These are phyloP conservation scores for Tetrapisispora fleetii DNA, from an alignment of 805 yeast species.

Conservation along the genomic window DNA sequence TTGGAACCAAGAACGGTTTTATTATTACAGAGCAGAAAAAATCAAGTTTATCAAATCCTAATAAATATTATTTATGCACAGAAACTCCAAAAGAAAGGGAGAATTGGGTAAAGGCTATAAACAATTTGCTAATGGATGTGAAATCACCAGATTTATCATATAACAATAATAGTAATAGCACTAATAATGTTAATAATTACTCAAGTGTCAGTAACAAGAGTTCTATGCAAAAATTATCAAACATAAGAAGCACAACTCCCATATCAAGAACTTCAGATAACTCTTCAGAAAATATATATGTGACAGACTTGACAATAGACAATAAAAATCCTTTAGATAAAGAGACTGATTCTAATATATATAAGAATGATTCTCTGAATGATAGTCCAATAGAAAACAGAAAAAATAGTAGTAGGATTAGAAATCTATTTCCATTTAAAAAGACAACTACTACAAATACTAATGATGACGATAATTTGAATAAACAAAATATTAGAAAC, in stretches of 20 bases:
- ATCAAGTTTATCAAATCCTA: slow-evolving; percentile 29
- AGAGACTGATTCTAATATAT: neutral
- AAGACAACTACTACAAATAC: slow-evolving; percentile 17
- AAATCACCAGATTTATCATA: neutral
- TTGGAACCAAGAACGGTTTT: slow-evolving; percentile 30
- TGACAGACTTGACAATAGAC: slow-evolving; percentile 10
- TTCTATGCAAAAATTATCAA: neutral
- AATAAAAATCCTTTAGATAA: neutral
- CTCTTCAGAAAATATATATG: slow-evolving; percentile 13
- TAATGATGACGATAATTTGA: neutral
- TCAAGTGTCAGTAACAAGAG: neutral
- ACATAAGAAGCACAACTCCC: neutral
- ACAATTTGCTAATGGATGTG: slow-evolving; percentile 23
- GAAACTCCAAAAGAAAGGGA: slow-evolving; percentile 73
- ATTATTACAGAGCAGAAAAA: slow-evolving; percentile 34
- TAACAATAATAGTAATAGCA: neutral
- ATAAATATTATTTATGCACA: slow-evolving; percentile 63
- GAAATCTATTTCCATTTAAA: slow-evolving; percentile 52
- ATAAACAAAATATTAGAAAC: neutral
- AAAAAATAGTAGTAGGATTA: slow-evolving; percentile 35
- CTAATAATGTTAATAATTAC: neutral
- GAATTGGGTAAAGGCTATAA: slow-evolving; percentile 49
- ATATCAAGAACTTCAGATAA: slow-evolving; percentile 1
- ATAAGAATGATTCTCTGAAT: neutral
- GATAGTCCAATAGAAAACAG: neutral